Conservation (phyloP, 352 stramenopile species). For the Elongisporangium anandrum region DNA sequence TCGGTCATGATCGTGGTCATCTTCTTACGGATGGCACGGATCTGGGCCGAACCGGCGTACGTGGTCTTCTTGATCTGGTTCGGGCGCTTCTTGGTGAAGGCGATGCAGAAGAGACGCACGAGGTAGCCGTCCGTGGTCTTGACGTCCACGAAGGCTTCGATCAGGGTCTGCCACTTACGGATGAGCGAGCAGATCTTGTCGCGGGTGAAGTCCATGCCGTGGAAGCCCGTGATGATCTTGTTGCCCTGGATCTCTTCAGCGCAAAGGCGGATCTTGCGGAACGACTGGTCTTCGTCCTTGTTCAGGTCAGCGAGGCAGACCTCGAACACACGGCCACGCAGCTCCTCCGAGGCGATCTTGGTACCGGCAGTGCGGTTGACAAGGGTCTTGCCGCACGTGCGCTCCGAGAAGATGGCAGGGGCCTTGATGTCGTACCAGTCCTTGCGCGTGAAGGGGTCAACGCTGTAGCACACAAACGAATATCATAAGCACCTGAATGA, state of each 20-base stretch:
- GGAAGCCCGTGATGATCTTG: conserved; percentile 84
- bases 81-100: conserved; percentile 99
- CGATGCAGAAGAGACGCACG: conserved; percentile 99
- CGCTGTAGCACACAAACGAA: conserved; percentile 29
- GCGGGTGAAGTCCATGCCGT: conserved; percentile 93
- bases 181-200: conserved; percentile 99
- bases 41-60: conserved; percentile 98
- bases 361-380: conserved; percentile 96
- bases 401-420: conserved; percentile 96
- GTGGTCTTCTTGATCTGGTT: conserved; percentile 99
- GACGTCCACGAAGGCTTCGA: conserved; percentile 98
- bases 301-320: conserved; percentile 98
- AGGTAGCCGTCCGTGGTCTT: conserved; percentile 99
- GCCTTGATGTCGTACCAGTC: conserved; percentile 97
- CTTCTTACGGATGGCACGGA: conserved; percentile 97
- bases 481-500: conserved; percentile 6
- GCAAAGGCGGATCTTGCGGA: conserved; percentile 99
- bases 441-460: conserved; percentile 99
- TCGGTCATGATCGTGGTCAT: conserved; percentile 99
- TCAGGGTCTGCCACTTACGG: conserved; percentile 99
- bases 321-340: conserved; percentile 99
- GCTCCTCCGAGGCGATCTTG: conserved; percentile 97
- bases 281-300: conserved; percentile 96
- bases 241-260: conserved; percentile 97
- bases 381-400: conserved; percentile 98